Conservation (phyloP, 495 filamentous ascomycete species). For the Penicillium waksmanii region DNA sequence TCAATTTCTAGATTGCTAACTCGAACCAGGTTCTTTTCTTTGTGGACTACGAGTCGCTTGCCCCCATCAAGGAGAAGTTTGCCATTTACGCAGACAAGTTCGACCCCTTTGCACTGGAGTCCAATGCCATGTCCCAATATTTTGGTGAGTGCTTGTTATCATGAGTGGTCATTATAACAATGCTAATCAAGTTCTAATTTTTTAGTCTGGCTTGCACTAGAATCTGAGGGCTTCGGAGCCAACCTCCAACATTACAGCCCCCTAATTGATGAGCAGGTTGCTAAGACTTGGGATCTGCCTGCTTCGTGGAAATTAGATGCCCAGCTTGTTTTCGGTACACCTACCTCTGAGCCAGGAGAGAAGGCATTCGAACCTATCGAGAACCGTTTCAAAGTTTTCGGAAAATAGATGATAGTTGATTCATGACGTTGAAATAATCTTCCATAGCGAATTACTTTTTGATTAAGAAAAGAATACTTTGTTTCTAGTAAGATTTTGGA, state of each 20-base stretch:
- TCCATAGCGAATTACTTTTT: neutral
- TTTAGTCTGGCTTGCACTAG: slow-evolving; percentile 54
- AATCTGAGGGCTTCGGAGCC: slow-evolving; percentile 52
- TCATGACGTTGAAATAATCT: neutral
- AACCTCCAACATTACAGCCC: slow-evolving; percentile 62
- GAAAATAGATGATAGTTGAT: slow-evolving; percentile 28
- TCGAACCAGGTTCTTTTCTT: slow-evolving; percentile 50
- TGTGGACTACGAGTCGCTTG: slow-evolving; percentile 46
- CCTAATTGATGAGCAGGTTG: slow-evolving; percentile 48
- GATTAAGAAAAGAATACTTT: neutral
- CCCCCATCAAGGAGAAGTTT: slow-evolving; percentile 47
- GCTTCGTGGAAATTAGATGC: slow-evolving; percentile 51
- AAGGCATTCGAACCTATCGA: slow-evolving; percentile 45
- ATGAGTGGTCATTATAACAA: too few relatives aligned
- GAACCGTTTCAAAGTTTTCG: slow-evolving; percentile 48
- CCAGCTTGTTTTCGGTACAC: slow-evolving; percentile 55
- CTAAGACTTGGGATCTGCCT: slow-evolving; percentile 48
- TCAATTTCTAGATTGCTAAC: neutral
- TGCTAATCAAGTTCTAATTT: neutral
- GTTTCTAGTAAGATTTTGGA: too few relatives aligned
- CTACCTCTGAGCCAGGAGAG: slow-evolving; percentile 36
- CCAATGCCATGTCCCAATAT: slow-evolving; percentile 57
- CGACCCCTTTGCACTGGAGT: slow-evolving; percentile 52
- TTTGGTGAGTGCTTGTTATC: slow-evolving; percentile 30
- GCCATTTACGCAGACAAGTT: slow-evolving; percentile 53